phyloP scores from a whole-genome alignment of 2,329 filamentous ascomycete species.

The Fusarium brevicatenulatum region DNA sequence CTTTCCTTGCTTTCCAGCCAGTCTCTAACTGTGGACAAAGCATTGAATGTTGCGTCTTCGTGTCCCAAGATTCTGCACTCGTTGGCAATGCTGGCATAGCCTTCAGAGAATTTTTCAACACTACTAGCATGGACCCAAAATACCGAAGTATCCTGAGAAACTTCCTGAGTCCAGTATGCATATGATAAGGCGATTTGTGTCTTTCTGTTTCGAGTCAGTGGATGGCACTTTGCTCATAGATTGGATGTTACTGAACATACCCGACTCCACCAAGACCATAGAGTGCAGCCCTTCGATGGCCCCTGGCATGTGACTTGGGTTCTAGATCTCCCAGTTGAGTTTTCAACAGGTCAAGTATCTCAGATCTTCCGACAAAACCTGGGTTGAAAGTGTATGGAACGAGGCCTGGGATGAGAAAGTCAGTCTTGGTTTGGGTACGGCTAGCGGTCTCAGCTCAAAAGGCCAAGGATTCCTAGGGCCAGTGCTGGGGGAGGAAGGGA shows the following conservation, averaged over 20 bases:
- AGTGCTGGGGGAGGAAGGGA: too few relatives aligned
- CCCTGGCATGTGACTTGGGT: accelerated
- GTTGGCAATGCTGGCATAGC: constrained; percentile 48
- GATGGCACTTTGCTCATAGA: accelerated
- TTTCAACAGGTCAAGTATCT: constrained; percentile 8
- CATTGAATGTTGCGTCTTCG: constrained; percentile 38
- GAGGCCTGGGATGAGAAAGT: not conserved
- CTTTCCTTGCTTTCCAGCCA: constrained; percentile 44
- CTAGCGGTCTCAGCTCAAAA: too few relatives aligned
- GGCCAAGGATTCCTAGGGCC: too few relatives aligned
- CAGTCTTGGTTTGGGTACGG: too few relatives aligned
- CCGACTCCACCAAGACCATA: constrained; percentile 32
- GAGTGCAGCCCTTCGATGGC: not conserved
- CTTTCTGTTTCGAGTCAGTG: constrained; percentile 11
- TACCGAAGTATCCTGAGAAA: constrained; percentile 30
- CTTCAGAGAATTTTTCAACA: constrained; percentile 46
- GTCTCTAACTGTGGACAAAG: constrained; percentile 39
- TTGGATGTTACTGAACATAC: not conserved
- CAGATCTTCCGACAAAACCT: constrained; percentile 21
- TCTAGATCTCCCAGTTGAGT: not conserved
- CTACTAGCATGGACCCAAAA: constrained; percentile 51
- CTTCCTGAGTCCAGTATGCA: constrained; percentile 16
- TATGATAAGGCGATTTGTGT: constrained; percentile 33
- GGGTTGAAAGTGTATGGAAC: constrained; percentile 26
- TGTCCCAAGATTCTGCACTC: constrained; percentile 41